Base-by-base conservation (phyloP, 108 stramenopile species). In the Nitzschia sp. region DNA sequence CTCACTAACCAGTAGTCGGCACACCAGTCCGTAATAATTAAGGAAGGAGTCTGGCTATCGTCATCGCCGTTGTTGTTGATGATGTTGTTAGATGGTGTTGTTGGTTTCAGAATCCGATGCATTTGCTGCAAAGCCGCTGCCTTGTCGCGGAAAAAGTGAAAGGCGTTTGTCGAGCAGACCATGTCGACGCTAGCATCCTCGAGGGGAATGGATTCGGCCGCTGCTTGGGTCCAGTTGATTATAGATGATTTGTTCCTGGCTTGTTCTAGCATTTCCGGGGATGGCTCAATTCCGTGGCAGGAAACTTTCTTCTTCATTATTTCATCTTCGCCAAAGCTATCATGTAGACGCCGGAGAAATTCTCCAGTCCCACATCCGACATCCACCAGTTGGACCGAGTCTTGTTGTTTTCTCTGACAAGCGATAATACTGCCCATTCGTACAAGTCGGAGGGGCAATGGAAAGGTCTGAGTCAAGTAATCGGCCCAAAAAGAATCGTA, bases 11-110 rank as follows among this genome's bases (percentile, higher is more conserved):
- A 47, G 13, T 45, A 45, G 45, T 69, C 68, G 36, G 15, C 33
- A 44, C 68, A 69, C 68, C 68, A 69, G 21, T 69, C 68, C 19
- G 58, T 59, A 45, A 69, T 45, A 27, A 69, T 47, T 13, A 69
- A 26, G 13, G 6, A 41, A 41, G 6, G 13, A 41, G 6, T 6
- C 9, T 41, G 6, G 38, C 25, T 45, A 9, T 57, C 68, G 54
- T 31, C 3, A 23, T 54, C 32, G 13, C 13, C 9, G 13, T 41
- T 41, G 9, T 41, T 41, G 9, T 41, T 41, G n/a, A n/a, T n/a
- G n/a, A n/a, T n/a, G n/a, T n/a, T n/a, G n/a, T n/a, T n/a, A n/a
- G n/a, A n/a, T n/a, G n/a, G n/a, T n/a, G n/a, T n/a, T n/a, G n/a
- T n/a, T n/a, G n/a, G n/a, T 33, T 32, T 45, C 15, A 69, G 45